Evolutionary conservation across 1,139 yeast species (phyloP).

Genomic region (Hyphopichia khmerensis): DNA sequence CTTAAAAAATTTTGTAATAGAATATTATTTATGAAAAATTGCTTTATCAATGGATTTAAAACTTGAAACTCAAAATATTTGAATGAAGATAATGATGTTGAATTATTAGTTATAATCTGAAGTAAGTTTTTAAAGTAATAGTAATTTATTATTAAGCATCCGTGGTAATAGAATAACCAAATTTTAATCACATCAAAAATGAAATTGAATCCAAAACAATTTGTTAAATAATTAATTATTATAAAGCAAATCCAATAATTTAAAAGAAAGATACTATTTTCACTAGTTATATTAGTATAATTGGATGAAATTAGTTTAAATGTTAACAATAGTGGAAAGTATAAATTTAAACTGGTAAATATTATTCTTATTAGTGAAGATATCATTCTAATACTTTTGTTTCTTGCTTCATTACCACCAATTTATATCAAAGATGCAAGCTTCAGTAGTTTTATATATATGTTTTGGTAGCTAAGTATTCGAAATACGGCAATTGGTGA

Average conservation of each 20-base stretch:
- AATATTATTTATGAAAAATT: constrained; percentile 8
- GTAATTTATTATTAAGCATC: constrained; percentile 19
- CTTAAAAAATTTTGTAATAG: constrained; percentile 4
- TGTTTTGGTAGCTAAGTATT: no score
- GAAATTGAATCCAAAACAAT: constrained; percentile 2
- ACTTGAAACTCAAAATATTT: constrained; percentile 13
- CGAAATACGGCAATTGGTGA: not conserved
- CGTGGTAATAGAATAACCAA: constrained; percentile 30
- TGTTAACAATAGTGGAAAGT: constrained; percentile 3
- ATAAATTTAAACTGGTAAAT: not conserved
- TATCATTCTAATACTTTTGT: not conserved
- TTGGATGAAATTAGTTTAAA: constrained; percentile 2
- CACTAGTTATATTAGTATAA: not conserved
- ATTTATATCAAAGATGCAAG: no score
- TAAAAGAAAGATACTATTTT: constrained; percentile 14
- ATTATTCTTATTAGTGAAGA: not conserved
- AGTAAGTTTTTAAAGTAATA: constrained; percentile 3
- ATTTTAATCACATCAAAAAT: constrained; percentile 14
- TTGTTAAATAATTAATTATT: constrained; percentile 12
- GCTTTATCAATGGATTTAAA: constrained; percentile 14
- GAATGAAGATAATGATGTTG: constrained; percentile 7
- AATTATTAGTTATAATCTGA: not conserved
- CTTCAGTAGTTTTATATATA: no score
- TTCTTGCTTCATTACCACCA: no score
- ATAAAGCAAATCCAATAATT: constrained; percentile 28